phyloP scores from a whole-genome alignment of 495 filamentous ascomycete genomes.

The Trichoderma asperelloides region DNA sequence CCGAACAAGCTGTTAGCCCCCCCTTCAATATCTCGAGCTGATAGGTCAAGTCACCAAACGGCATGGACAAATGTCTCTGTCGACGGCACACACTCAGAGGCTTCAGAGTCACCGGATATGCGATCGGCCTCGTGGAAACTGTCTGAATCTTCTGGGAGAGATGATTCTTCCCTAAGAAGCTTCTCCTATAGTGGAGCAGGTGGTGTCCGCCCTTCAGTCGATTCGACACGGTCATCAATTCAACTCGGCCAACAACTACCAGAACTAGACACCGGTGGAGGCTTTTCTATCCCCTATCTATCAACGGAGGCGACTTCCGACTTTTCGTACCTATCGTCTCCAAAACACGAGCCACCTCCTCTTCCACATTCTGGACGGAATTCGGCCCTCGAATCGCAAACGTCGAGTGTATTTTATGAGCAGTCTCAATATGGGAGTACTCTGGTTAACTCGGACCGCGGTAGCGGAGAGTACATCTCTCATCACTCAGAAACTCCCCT shows the following conservation, averaged over 20 bases:
- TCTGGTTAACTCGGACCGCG: constrained; percentile 24
- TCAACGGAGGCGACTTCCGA: constrained; percentile 12
- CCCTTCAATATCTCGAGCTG: constrained; percentile 32
- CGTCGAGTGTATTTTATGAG: constrained; percentile 29
- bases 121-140: not conserved
- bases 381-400: constrained; percentile 8
- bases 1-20: constrained; percentile 33
- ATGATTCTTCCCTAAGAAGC: not conserved
- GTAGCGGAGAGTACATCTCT: constrained; percentile 20
- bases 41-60: constrained; percentile 42
- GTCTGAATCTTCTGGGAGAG: not conserved
- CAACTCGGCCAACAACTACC: constrained; percentile 25
- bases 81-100: constrained; percentile 30
- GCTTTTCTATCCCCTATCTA: constrained; percentile 24
- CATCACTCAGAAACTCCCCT: constrained; percentile 18
- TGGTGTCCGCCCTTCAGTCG: not conserved
- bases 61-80: constrained; percentile 50
- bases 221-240: constrained; percentile 12
- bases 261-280: constrained; percentile 27
- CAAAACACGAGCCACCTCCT: constrained; percentile 28
- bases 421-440: constrained; percentile 36
- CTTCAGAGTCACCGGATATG: constrained; percentile 16
- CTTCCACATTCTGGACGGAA: constrained; percentile 19
- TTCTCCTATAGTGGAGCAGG: not conserved
- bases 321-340: constrained; percentile 20